Conservation (phyloP, 768 basidiomycete species). For the Xerocomellus intermedius region DNA sequence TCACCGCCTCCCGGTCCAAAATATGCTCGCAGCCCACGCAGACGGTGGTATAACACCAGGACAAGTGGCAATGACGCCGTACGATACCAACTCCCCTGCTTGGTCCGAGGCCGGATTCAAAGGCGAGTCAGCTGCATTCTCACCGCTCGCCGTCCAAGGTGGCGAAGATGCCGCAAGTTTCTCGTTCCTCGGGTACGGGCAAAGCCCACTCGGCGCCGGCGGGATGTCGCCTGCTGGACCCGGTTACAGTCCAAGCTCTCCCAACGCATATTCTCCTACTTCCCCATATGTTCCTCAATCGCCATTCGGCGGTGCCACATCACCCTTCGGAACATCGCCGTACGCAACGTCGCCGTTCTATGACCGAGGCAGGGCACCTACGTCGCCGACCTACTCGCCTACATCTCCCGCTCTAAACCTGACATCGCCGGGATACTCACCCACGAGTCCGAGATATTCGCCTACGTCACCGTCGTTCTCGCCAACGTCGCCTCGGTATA, state of each 20-base stretch:
- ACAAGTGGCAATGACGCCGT: constrained; percentile 94
- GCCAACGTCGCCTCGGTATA: constrained; percentile 80
- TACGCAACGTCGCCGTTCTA: constrained; percentile 87
- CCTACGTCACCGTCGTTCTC: constrained; percentile 85
- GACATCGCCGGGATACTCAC: constrained; percentile 70
- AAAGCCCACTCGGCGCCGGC: constrained; percentile 80
- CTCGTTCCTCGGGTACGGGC: constrained; percentile 74
- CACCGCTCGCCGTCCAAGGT: constrained; percentile 85
- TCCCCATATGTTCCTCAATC: constrained; percentile 89
- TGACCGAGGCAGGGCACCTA: constrained; percentile 58
- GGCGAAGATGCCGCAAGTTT: constrained; percentile 82
- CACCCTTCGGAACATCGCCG: constrained; percentile 78
- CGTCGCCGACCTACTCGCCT: constrained; percentile 86
- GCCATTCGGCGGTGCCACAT: constrained; percentile 78
- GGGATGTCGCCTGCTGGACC: constrained; percentile 88
- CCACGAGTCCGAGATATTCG: constrained; percentile 80
- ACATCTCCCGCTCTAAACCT: constrained; percentile 81
- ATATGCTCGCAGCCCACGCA: constrained; percentile 70
- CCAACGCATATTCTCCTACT: constrained; percentile 84
- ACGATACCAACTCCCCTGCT: constrained; percentile 87
- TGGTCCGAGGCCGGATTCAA: constrained; percentile 77
- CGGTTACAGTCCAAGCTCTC: constrained; percentile 90
- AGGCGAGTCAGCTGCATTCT: constrained; percentile 88
- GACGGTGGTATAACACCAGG: constrained; percentile 92
- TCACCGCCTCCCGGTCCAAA: constrained; percentile 85